These are phyloP conservation scores for Senna siamea DNA, from an alignment of 306 rosid species.

Conservation along the genomic window DNA sequence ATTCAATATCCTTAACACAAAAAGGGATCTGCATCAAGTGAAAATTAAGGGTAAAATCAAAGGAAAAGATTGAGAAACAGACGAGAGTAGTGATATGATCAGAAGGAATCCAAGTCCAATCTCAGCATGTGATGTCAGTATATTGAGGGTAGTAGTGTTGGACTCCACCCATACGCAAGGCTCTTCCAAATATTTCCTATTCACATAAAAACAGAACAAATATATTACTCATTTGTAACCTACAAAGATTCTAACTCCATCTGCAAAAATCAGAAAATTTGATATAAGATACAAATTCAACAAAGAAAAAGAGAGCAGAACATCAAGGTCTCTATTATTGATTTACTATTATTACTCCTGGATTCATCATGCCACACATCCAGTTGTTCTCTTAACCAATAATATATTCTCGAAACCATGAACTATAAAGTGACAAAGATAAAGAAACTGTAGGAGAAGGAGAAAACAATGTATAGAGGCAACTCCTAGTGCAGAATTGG, in stretches of 20 bases:
- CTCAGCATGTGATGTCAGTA: constrained; percentile 90
- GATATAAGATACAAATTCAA: background rate
- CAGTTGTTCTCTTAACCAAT: background rate
- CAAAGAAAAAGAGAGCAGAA: background rate
- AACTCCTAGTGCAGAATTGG: background rate
- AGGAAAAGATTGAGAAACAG: constrained; percentile 46
- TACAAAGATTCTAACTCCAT: constrained; percentile 20
- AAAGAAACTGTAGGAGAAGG: background rate
- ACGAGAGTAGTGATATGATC: constrained; percentile 83
- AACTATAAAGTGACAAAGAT: too few relatives aligned
- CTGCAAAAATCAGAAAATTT: background rate
- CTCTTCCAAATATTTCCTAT: constrained; percentile 92
- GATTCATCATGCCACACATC: background rate
- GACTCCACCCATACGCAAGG: constrained; percentile 96
- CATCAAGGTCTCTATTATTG: background rate
- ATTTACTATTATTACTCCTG: background rate
- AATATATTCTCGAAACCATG: background rate
- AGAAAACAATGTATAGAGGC: background rate
- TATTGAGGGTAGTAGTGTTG: constrained; percentile 75
- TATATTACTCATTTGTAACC: background rate
- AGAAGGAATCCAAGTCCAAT: constrained; percentile 91
- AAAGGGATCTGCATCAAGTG: constrained; percentile 7
- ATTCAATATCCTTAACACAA: constrained; percentile 14
- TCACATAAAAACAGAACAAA: constrained; percentile 5
- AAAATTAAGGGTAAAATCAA: background rate